Conservation (phyloP, 2,329 filamentous ascomycete genomes). For the Cladosporium sp. region DNA sequence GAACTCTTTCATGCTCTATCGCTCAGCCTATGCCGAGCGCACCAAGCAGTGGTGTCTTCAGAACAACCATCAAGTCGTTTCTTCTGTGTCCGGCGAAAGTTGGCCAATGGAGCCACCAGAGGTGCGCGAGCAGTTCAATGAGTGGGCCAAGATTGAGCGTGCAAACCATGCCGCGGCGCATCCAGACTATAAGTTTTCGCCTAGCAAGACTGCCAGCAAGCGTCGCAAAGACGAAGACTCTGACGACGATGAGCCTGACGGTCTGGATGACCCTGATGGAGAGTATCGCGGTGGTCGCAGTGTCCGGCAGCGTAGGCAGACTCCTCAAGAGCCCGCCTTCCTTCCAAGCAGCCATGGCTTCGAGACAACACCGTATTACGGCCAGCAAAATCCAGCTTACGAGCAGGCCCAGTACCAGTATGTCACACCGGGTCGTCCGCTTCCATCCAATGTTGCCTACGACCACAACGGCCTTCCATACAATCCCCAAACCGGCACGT, state of each 20-base stretch:
- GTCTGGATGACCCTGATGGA: constrained; percentile 32
- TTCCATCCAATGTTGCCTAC: constrained; percentile 29
- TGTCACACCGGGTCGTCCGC: constrained; percentile 23
- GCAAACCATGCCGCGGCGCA: constrained; percentile 80
- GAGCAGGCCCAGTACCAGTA: constrained; percentile 28
- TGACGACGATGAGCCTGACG: constrained; percentile 30
- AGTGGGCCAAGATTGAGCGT: constrained; percentile 73
- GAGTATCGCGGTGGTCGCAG: constrained; percentile 27
- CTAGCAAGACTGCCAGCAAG: constrained; percentile 62
- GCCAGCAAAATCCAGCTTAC: constrained; percentile 23
- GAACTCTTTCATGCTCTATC: constrained; percentile 98
- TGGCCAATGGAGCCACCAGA: constrained; percentile 77
- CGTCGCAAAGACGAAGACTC: constrained; percentile 37
- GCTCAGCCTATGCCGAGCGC: constrained; percentile 83
- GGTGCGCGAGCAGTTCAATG: constrained; percentile 69
- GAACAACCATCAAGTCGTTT: constrained; percentile 92
- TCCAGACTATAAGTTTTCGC: constrained; percentile 90
- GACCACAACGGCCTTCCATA: constrained; percentile 25
- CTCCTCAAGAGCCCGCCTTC: constrained; percentile 20
- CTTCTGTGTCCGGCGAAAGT: constrained; percentile 76
- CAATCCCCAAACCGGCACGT: constrained; percentile 25
- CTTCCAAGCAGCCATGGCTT: constrained; percentile 26
- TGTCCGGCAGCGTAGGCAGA: constrained; percentile 22
- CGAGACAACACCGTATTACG: constrained; percentile 29
- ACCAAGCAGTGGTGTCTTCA: constrained; percentile 76